These are phyloP conservation scores for Gliomastix tumulicola DNA, from an alignment of 2,329 filamentous ascomycete species.

Conservation along the genomic window DNA sequence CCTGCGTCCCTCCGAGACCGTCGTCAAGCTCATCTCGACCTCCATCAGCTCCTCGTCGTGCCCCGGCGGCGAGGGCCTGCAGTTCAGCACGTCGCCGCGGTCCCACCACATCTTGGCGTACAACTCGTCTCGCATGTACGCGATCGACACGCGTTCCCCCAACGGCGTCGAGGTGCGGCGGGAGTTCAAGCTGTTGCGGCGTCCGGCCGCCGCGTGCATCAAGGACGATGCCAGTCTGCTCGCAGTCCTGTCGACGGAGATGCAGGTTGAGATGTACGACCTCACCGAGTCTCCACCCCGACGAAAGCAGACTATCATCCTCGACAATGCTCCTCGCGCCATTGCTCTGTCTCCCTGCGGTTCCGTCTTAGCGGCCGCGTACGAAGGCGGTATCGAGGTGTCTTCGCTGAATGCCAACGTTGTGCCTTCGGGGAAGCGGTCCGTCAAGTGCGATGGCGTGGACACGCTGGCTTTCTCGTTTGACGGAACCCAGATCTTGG, in stretches of 20 bases:
- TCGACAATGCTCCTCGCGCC: constrained; percentile 72
- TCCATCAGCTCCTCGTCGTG: constrained; percentile 79
- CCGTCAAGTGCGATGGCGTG: constrained; percentile 72
- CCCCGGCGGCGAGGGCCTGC: constrained; percentile 78
- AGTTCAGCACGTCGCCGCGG: constrained; percentile 71
- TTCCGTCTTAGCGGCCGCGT: constrained; percentile 75
- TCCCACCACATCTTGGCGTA: constrained; percentile 72
- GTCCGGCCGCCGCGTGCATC: constrained; percentile 71
- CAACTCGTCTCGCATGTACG: constrained; percentile 78
- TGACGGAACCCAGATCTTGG: constrained; percentile 72
- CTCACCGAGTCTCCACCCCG: constrained; percentile 58
- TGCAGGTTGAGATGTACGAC: constrained; percentile 82
- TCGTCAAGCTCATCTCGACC: constrained; percentile 75
- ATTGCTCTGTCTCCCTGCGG: constrained; percentile 78
- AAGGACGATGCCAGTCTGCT: constrained; percentile 70
- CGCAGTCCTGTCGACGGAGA: constrained; percentile 73
- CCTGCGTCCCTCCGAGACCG: constrained; percentile 60
- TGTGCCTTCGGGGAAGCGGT: constrained; percentile 59
- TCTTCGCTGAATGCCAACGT: constrained; percentile 63
- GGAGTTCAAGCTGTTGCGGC: constrained; percentile 72
- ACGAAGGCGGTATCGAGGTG: constrained; percentile 84
- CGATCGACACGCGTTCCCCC: constrained; percentile 57
- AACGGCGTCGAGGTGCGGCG: constrained; percentile 55
- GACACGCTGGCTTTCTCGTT: constrained; percentile 69
- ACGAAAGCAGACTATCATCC: constrained; percentile 65